Percentiles rank a stretch among this genome's conserved stretches.
phyloP scores from a whole-genome alignment of 495 filamentous ascomycete species.

The Aspergillus ellipticus region DNA sequence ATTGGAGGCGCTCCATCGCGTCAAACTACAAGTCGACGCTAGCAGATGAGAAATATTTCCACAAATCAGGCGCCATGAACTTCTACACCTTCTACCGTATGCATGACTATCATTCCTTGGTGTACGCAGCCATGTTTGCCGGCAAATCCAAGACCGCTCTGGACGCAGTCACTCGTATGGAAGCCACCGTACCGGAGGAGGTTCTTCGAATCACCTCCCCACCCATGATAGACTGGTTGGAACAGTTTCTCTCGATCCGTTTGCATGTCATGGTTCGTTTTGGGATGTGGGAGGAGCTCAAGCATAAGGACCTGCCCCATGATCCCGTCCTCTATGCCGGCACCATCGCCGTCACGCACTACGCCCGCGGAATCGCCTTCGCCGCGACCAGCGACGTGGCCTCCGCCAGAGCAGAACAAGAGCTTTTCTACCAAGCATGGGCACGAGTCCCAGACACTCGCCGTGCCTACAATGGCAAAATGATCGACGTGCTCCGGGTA shows the following conservation, averaged over 20 bases:
- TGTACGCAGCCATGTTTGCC: slow-evolving; percentile 68
- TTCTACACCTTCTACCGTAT: slow-evolving; percentile 64
- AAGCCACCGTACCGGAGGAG: slow-evolving; percentile 49
- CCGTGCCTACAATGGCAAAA: slow-evolving; percentile 60
- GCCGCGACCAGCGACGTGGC: slow-evolving; percentile 49
- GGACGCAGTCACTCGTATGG: slow-evolving; percentile 47
- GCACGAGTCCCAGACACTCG: slow-evolving; percentile 39
- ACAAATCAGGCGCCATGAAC: slow-evolving; percentile 43
- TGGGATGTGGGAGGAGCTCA: slow-evolving; percentile 57
- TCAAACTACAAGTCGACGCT: slow-evolving; percentile 54
- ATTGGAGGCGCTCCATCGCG: slow-evolving; percentile 55
- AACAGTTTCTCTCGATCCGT: slow-evolving; percentile 56
- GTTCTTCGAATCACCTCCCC: slow-evolving; percentile 51
- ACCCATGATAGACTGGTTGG: slow-evolving; percentile 63
- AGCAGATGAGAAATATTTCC: slow-evolving; percentile 56
- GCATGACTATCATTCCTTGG: slow-evolving; percentile 60
- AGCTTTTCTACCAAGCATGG: slow-evolving; percentile 42
- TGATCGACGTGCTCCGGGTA: slow-evolving; percentile 51
- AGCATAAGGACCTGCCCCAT: slow-evolving; percentile 40
- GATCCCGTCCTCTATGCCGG: slow-evolving; percentile 54
- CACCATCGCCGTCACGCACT: slow-evolving; percentile 57
- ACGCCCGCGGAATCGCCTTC: slow-evolving; percentile 58
- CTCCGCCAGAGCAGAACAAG: slow-evolving; percentile 41
- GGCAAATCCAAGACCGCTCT: slow-evolving; percentile 51
- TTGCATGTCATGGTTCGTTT: slow-evolving; percentile 63